Evolutionary conservation across 345 rosid species (phyloP).

Genomic region (Eucalyptus grandis): DNA sequence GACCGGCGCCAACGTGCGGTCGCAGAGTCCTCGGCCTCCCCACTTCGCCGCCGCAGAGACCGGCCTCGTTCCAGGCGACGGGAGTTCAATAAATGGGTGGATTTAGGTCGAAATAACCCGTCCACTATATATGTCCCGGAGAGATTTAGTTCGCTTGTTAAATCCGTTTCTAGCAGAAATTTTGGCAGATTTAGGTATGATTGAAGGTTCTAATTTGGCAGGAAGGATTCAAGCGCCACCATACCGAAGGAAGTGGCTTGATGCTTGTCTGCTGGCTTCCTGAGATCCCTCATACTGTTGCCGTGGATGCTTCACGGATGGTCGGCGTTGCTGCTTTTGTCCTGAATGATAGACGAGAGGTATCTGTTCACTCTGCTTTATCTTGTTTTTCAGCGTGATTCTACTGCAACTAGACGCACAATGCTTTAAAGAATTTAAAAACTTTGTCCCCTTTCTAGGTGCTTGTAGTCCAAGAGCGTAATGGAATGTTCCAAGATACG

Average conservation of each 20-base stretch:
- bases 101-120: too few relatives aligned
- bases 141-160: background rate
- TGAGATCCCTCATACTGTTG: conserved; percentile 20
- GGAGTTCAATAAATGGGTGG: too few relatives aligned
- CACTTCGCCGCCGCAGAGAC: too few relatives aligned
- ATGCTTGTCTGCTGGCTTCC: conserved; percentile 70
- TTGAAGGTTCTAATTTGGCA: background rate
- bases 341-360: conserved; percentile 42
- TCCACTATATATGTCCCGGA: background rate
- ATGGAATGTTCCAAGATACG: conserved; percentile 36
- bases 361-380: background rate
- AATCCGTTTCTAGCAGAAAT: background rate
- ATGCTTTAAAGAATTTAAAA: background rate
- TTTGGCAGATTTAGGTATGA: background rate
- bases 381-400: background rate
- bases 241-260: conserved; percentile 27
- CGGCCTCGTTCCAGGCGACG: too few relatives aligned
- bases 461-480: conserved; percentile 69
- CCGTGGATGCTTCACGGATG: background rate
- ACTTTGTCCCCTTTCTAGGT: conserved; percentile 11
- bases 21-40: too few relatives aligned
- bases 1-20: too few relatives aligned
- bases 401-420: background rate
- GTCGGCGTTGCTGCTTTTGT: conserved; percentile 59
- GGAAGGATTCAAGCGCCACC: conserved; percentile 5